phyloP scores from a whole-genome alignment of 169 alveolate genomes.

The Plasmodium vivax region DNA sequence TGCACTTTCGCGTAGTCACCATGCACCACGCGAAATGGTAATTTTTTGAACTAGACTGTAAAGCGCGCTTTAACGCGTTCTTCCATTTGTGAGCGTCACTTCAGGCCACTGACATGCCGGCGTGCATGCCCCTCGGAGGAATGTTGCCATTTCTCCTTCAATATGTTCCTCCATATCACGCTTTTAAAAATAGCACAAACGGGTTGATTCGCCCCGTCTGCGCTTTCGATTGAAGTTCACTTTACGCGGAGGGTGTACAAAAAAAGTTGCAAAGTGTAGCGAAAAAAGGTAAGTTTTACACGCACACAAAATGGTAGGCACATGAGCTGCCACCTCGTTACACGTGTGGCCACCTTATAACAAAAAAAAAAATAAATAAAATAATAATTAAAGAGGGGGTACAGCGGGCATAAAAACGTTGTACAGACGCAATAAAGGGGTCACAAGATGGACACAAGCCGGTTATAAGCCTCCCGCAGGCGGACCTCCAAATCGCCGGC shows the following conservation, averaged over 20 bases:
- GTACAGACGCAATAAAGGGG: not conserved
- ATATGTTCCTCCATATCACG: not conserved
- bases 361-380: too few species aligned
- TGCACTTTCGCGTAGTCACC: not conserved
- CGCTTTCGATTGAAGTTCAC: not conserved
- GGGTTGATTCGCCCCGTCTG: not conserved
- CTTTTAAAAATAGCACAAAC: not conserved
- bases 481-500: not conserved
- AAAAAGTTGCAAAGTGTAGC: not conserved
- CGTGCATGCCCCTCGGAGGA: not conserved
- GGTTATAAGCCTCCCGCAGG: not conserved
- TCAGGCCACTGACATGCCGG: not conserved
- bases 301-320: not conserved
- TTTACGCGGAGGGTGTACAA: not conserved
- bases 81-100: not conserved
- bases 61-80: not conserved
- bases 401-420: not conserved
- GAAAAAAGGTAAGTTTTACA: too few species aligned
- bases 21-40: not conserved
- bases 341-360: not conserved
- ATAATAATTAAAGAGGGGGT: not conserved
- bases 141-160: not conserved
- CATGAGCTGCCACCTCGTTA: not conserved
- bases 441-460: not conserved
- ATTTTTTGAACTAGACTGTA: not conserved